Conservation (phyloP, 495 filamentous ascomycete genomes). For the Daldinia decipiens region DNA sequence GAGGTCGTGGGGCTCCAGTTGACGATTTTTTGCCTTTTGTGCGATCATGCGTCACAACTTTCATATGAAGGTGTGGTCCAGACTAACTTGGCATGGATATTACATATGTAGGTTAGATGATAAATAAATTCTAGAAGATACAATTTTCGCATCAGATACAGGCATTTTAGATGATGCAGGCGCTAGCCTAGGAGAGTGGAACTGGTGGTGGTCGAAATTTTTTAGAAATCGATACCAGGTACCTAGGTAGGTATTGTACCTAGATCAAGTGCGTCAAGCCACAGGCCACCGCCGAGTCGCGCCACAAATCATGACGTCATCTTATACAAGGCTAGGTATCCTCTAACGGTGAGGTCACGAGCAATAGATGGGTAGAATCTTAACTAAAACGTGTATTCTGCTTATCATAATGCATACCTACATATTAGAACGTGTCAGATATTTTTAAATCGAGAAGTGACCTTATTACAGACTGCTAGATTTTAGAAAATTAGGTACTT, state of each 20-base stretch:
- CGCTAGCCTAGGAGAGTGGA: neutral
- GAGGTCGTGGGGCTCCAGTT: slow-evolving; percentile 1
- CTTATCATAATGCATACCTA: slow-evolving; percentile 2
- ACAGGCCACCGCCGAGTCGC: slow-evolving; percentile 21
- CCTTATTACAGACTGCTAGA: neutral
- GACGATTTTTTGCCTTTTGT: neutral
- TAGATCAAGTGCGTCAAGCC: slow-evolving; percentile 31
- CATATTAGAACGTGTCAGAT: neutral
- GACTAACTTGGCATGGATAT: slow-evolving; percentile 22
- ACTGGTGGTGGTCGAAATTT: slow-evolving; percentile 13
- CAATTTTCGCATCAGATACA: neutral
- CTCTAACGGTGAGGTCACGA: slow-evolving; percentile 23
- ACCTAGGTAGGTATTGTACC: too few species aligned
- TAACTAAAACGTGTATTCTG: neutral
- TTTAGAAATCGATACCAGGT: slow-evolving; percentile 2
- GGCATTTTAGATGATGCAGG: neutral
- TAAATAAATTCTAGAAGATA: neutral
- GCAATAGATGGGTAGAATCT: slow-evolving; percentile 1
- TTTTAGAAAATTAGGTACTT: neutral
- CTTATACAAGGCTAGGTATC: neutral
- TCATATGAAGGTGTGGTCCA: neutral
- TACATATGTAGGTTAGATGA: too few species aligned
- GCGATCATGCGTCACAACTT: neutral
- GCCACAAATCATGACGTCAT: slow-evolving; percentile 42
- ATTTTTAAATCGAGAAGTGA: neutral